A percentile compares a stretch with the other conserved stretches of the same genome.
Evolutionary conservation across 83 land plant species (phyloP).

Genomic region (Picea abies): DNA sequence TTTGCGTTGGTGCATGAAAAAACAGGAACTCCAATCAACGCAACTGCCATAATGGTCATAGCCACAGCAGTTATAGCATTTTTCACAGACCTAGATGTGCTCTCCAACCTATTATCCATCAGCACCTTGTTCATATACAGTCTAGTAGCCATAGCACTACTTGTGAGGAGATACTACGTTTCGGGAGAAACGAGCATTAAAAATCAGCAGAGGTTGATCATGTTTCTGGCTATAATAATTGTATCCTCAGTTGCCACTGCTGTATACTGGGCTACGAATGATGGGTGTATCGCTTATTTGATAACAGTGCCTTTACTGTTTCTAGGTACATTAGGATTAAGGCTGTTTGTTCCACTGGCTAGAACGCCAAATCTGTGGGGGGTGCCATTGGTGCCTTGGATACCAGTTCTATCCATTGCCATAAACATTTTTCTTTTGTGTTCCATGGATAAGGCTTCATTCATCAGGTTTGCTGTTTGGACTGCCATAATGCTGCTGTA

Average conservation of each 20-base stretch:
- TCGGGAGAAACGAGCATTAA: conserved; percentile 16
- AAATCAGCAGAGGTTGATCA: conserved; percentile 20
- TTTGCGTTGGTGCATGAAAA: conserved; percentile 59
- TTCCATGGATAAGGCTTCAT: conserved; percentile 73
- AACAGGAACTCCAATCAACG: conserved; percentile 88
- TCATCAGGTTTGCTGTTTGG: conserved; percentile 78
- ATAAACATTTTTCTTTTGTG: conserved; percentile 86
- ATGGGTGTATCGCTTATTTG: conserved; percentile 68
- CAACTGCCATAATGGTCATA: conserved; percentile 58
- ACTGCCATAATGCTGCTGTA: conserved; percentile 71
- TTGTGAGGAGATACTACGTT: conserved; percentile 75
- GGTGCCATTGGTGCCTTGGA: conserved; percentile 93
- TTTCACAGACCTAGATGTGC: conserved; percentile 76
- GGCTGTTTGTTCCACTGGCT: conserved; percentile 55
- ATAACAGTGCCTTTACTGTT: conserved; percentile 74
- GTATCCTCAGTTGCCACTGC: conserved; percentile 67
- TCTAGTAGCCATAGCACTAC: conserved; percentile 75
- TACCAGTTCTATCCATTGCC: conserved; percentile 79
- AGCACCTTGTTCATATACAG: conserved; percentile 83
- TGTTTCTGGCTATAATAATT: conserved; percentile 44
- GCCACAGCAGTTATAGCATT: conserved; percentile 75
- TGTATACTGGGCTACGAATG: conserved; percentile 56
- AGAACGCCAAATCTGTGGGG: conserved; percentile 86
- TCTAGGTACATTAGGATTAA: conserved; percentile 52
- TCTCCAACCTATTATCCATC: conserved; percentile 73